Percentiles rank a stretch among this genome's conserved stretches.
Conservation (phyloP, 345 rosid genomes). For the Gossypium sturtianum region DNA sequence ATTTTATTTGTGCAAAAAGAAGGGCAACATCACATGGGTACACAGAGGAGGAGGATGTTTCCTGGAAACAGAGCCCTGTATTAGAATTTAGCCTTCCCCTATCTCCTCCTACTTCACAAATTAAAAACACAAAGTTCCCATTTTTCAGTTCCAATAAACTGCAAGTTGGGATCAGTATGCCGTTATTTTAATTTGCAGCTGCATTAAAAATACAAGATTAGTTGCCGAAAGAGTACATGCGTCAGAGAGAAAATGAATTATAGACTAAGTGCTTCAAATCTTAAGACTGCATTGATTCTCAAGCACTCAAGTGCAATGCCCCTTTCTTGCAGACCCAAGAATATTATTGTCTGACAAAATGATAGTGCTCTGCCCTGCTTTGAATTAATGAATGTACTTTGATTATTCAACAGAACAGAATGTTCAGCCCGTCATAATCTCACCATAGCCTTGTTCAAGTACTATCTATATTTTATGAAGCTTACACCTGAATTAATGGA, state of each 20-base stretch:
- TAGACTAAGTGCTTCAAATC: too few species aligned
- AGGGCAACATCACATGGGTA: conserved; percentile 27
- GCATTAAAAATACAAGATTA: neutral
- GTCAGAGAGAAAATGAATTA: neutral
- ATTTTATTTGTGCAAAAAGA: neutral
- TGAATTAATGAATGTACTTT: conserved; percentile 12
- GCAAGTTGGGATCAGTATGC: neutral
- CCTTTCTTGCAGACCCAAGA: neutral
- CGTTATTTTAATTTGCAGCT: neutral
- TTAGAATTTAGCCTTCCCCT: too few species aligned
- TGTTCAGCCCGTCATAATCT: neutral
- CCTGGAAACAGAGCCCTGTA: conserved; percentile 17
- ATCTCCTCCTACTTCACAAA: neutral
- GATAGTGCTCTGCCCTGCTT: neutral
- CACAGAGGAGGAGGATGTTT: conserved; percentile 33
- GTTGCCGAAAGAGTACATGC: conserved; percentile 1
- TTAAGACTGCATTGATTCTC: conserved; percentile 14
- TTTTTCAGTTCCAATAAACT: neutral
- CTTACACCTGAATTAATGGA: too few species aligned
- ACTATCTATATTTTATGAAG: too few species aligned
- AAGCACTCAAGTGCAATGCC: neutral
- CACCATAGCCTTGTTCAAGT: too few species aligned
- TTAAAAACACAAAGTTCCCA: neutral
- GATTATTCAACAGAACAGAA: neutral
- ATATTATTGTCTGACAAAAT: conserved; percentile 3